A percentile compares a stretch with the other conserved stretches of the same genome.
Evolutionary conservation across 495 filamentous ascomycete genomes (phyloP).

Genomic region (Achaetomiella virescens): DNA sequence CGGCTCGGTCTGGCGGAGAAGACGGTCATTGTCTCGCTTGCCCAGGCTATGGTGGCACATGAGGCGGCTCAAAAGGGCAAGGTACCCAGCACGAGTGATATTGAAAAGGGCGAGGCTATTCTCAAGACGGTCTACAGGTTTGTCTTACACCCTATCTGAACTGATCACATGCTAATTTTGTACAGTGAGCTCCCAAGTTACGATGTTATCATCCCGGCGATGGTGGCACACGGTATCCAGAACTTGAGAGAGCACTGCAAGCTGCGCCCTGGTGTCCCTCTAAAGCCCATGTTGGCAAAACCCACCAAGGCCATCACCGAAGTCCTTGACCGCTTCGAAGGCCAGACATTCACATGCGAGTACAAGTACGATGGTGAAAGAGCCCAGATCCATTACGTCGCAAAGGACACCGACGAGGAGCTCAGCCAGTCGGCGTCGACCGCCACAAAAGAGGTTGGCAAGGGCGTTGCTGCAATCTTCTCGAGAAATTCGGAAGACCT

Average conservation of each 20-base stretch:
- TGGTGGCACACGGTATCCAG: conserved; percentile 80
- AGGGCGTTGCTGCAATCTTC: conserved; percentile 82
- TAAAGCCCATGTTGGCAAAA: conserved; percentile 98
- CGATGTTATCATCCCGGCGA: conserved; percentile 86
- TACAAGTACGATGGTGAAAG: conserved; percentile 98
- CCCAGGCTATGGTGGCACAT: conserved; percentile 80
- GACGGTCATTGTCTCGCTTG: conserved; percentile 80
- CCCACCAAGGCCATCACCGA: conserved; percentile 99
- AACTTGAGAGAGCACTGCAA: conserved; percentile 80
- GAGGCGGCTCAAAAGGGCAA: conserved; percentile 63
- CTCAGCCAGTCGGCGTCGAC: conserved; percentile 45
- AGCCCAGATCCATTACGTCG: conserved; percentile 95
- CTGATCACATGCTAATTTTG: conserved; percentile 9
- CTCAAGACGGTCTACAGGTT: conserved; percentile 89
- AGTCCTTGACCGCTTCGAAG: conserved; percentile 93
- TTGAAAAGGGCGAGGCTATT: conserved; percentile 75
- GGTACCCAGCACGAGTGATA: conserved; percentile 61
- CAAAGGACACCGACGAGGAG: conserved; percentile 66
- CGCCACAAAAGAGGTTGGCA: conserved; percentile 45
- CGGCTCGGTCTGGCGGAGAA: conserved; percentile 86
- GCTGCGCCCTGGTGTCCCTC: conserved; percentile 84
- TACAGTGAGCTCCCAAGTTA: conserved; percentile 83
- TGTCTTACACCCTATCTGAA: conserved; percentile 11
- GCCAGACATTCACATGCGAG: conserved; percentile 93
- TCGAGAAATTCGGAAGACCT: conserved; percentile 94